These are phyloP conservation scores for Aurinia saxatilis DNA, from an alignment of 345 rosid genomes.

Conservation along the genomic window DNA sequence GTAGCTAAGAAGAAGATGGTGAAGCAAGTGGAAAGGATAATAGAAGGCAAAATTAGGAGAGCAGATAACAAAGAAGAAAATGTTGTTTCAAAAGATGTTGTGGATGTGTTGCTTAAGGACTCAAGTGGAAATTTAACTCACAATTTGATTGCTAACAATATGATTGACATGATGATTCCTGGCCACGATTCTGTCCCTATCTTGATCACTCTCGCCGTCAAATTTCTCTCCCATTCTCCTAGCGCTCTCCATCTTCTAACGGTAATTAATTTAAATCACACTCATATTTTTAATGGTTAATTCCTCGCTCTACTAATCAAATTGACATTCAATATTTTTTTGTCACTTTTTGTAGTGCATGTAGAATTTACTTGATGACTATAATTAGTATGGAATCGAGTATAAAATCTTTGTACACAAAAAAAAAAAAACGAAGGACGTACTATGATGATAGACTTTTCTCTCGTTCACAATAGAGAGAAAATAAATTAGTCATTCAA, in stretches of 20 bases:
- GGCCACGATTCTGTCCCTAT: constrained; percentile 98
- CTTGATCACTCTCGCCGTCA: constrained; percentile 81
- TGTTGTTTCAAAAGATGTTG: constrained; percentile 48
- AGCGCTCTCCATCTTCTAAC: constrained; percentile 61
- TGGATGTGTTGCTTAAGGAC: constrained; percentile 67
- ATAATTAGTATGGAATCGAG: background rate
- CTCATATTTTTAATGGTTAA: background rate
- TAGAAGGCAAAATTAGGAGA: constrained; percentile 31
- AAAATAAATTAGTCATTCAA: background rate
- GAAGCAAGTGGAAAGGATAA: constrained; percentile 48
- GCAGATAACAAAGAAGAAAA: constrained; percentile 30
- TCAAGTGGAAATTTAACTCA: constrained; percentile 48
- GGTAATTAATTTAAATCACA: constrained; percentile 31
- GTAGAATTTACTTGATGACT: background rate
- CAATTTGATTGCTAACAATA: constrained; percentile 72
- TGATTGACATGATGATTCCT: constrained; percentile 98
- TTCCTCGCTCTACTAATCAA: background rate
- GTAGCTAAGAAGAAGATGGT: constrained; percentile 97
- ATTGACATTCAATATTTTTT: too few relatives aligned
- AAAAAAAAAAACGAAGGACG: background rate
- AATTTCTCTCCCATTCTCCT: constrained; percentile 80
- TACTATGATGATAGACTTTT: background rate
- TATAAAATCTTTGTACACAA: background rate
- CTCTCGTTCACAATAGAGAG: background rate
- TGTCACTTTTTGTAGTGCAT: background rate